phyloP scores from a whole-genome alignment of 306 rosid species.

The Dicorynia guianensis region DNA sequence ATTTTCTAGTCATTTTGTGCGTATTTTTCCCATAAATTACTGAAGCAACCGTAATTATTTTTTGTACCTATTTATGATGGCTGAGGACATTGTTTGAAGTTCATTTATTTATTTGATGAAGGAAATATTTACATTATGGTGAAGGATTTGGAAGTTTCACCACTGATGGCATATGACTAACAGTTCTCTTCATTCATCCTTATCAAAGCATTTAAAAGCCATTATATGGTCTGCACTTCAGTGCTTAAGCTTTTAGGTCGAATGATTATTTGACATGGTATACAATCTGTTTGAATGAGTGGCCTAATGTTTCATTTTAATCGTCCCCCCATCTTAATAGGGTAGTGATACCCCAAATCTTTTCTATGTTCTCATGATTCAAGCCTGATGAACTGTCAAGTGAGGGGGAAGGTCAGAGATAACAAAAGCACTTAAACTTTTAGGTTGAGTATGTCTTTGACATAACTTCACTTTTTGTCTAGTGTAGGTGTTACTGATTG shows the following conservation, averaged over 20 bases:
- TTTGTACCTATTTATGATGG: neutral
- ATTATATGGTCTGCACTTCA: neutral
- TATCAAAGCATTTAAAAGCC: neutral
- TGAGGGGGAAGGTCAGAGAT: neutral
- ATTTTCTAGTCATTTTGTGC: neutral
- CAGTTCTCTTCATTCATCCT: neutral
- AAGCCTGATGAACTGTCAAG: neutral
- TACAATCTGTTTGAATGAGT: neutral
- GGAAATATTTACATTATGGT: neutral
- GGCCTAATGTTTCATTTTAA: neutral
- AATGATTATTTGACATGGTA: neutral
- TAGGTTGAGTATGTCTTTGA: neutral
- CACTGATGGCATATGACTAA: neutral
- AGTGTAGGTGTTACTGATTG: conserved; percentile 11
- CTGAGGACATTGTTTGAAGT: neutral
- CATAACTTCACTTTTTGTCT: neutral
- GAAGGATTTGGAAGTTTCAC: neutral
- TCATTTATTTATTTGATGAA: neutral
- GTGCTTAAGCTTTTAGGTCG: conserved; percentile 1
- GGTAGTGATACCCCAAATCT: neutral
- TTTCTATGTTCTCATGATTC: neutral
- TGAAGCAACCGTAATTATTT: neutral
- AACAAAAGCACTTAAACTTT: neutral
- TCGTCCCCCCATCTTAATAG: neutral
- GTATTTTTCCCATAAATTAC: neutral